Conservation (phyloP, 2,329 filamentous ascomycete genomes). For the Colletotrichum gigasporum region DNA sequence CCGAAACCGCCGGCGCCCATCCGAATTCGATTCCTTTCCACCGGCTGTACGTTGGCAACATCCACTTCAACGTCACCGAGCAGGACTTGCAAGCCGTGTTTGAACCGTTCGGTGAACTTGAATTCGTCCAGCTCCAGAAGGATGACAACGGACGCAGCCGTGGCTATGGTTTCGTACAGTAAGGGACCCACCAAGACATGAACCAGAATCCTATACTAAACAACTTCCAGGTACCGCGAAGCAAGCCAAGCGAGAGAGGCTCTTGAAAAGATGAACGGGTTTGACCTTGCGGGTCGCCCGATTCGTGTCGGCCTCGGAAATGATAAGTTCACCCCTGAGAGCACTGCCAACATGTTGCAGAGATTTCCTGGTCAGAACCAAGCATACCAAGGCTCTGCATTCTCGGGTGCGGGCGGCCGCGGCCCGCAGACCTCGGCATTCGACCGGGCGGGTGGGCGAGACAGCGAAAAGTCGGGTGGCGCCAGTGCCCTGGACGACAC, state of each 20-base stretch:
- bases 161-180: constrained; percentile 99
- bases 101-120: constrained; percentile 95
- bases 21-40: constrained; percentile 94
- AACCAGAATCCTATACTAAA: constrained; percentile 44
- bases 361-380: constrained; percentile 86
- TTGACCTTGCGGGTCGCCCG: constrained; percentile 95
- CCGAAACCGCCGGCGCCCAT: constrained; percentile 72
- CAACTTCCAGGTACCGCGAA: constrained; percentile 78
- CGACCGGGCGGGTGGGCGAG: constrained; percentile 88
- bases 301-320: constrained; percentile 99
- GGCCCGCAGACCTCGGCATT: constrained; percentile 87
- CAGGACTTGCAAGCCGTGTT: constrained; percentile 96
- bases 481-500: constrained; percentile 97
- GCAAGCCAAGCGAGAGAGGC: constrained; percentile 92
- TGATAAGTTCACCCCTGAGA: constrained; percentile 99
- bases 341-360: constrained; percentile 90
- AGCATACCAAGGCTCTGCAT: constrained; percentile 87
- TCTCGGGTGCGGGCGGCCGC: constrained; percentile 89
- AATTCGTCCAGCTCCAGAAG: constrained; percentile 97
- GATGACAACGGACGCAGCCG: constrained; percentile 91
- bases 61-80: constrained; percentile 99
- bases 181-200: constrained; percentile 54
- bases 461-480: constrained; percentile 89
- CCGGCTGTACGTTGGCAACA: constrained; percentile 98
- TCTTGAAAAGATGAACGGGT: constrained; percentile 98